Percentiles rank a stretch among this genome's conserved stretches.
Conservation (phyloP, 2,329 filamentous ascomycete species). For the Colletotrichum horii region DNA sequence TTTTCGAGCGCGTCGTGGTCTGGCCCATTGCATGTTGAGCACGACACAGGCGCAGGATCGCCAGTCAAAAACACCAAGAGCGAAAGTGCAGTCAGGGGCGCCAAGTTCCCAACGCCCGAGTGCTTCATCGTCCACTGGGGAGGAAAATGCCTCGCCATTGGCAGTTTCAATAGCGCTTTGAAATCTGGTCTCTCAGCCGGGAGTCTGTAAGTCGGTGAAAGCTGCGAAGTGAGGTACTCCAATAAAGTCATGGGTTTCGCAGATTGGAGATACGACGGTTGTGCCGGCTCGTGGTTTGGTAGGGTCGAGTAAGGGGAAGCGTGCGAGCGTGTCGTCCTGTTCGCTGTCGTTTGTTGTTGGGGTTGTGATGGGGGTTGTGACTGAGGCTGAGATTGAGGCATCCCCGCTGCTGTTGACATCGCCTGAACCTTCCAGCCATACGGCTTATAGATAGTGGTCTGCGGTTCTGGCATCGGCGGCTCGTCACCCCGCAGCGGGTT, state of each 20-base stretch:
- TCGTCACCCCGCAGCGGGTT: conserved; percentile 24
- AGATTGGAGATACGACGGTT: background rate
- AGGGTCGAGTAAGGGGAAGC: background rate
- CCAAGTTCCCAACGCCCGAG: background rate
- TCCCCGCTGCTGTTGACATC: background rate
- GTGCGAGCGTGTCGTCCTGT: background rate
- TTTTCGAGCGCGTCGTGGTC: background rate
- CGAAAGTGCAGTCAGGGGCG: background rate
- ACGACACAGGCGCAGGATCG: background rate
- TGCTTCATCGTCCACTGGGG: background rate
- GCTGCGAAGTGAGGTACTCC: background rate
- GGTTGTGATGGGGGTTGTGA: background rate
- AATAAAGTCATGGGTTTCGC: background rate
- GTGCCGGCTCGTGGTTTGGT: background rate
- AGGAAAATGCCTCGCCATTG: background rate
- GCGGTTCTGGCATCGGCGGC: conserved; percentile 22
- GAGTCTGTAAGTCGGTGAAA: background rate
- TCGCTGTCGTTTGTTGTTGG: background rate
- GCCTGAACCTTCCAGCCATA: background rate
- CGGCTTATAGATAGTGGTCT: background rate
- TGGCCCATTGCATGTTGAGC: background rate
- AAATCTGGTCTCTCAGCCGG: conserved; percentile 10
- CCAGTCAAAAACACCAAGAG: conserved; percentile 20
- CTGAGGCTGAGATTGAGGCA: background rate
- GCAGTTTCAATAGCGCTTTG: conserved; percentile 2